Evolutionary conservation across 768 basidiomycete genomes (phyloP), one percentile per base, ranked within the genome.

Genomic region (Chiua virens): DNA sequence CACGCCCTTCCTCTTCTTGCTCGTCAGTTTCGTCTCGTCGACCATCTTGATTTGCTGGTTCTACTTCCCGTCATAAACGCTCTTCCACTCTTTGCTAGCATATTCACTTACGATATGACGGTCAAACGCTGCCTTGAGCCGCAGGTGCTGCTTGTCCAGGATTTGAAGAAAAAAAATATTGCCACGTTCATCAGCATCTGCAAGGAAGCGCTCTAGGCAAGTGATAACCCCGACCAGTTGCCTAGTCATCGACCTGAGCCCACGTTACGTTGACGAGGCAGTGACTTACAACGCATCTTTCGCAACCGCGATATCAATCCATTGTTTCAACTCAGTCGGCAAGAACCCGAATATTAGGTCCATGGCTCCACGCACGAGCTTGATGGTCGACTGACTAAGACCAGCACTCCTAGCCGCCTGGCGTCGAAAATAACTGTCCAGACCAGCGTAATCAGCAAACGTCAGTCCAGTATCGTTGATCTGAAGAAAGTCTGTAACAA

Each of bases 301-400:
- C 30, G 79, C 77, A 37, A 95, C 61, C 1, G 89, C 87, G 17
- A 68, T 76, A 57, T 98, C 95, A 14, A 94, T 74, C 92, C 92
- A 98, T 21, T 75, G 72, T 68, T 88, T 91, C 53, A 98, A 50
- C 64, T 96, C 94, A 1, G 77, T 75, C 3, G 87, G 86, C 17
- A 98, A 72, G 73, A 96, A 98, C 8, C 94, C 93, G 67, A 98
- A 98, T 46, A 98, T 93, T 46, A 96, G 72, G 57, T 98, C 96
- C 88, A 98, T 83, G 25, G 93, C 91, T 3, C 86, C 86, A 18
- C 92, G 83, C 27, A 94, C 80, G 9, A 95, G 79, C 71, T 95
- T 94, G 52, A 75, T 64, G 23, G 92, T 93, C 8, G 81, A 71
- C 47, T 78, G 77, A 52, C 82, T 83, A 39, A 95, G 75, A 25